Base-by-base conservation (phyloP, 371 early-diverging fungal genomes). In the Lichtheimia ornata region DNA sequence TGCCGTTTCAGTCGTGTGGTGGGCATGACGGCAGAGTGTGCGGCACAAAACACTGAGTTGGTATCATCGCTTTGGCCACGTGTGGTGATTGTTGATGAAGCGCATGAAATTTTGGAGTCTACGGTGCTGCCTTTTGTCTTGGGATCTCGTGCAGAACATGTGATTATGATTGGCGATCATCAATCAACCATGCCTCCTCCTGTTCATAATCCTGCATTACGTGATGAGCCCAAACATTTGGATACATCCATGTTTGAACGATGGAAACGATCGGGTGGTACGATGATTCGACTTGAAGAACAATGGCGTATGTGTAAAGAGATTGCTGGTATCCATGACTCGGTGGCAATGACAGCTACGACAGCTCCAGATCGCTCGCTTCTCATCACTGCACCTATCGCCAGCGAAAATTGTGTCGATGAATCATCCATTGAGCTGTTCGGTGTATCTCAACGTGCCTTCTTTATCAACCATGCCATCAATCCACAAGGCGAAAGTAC, bases 221-320 rank as follows among this genome's bases (percentile, higher is more conserved):
- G 42, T 1, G 64, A 65, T 3, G 47, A 66, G 0, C 72, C 69
- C 5, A 58, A 62, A 1, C 43, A 64, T 22, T 59, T 76, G 7
- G 70, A 71, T 45, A 62, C 66, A 0, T 74, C 77, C 0, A 22
- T 76, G 17, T 72, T 74, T 60, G 74, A 74, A 25, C 63, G 76
- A n/a, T 79, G 77, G 80, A 63, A 66, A 28, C 7, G 43, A 9
- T 44, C 72, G 2, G 67, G 68, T 7, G 71, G 67, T 15, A 64
- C 72, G 24, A 55, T 70, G 9, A 42, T 65, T 0, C 43, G 50
- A 1, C 45, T 80, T 0, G 69, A 74, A 44, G 77, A 80, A 44
- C 77, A 80, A 49, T 80, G 77, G 75, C 71, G 77, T 20, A 74
- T 80, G 73, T 68, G 70, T 27, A 44, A 70, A 0, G 69, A 65